These are phyloP conservation scores for Saccharomyces paradoxus DNA, from an alignment of 805 yeast species.

Conservation along the genomic window DNA sequence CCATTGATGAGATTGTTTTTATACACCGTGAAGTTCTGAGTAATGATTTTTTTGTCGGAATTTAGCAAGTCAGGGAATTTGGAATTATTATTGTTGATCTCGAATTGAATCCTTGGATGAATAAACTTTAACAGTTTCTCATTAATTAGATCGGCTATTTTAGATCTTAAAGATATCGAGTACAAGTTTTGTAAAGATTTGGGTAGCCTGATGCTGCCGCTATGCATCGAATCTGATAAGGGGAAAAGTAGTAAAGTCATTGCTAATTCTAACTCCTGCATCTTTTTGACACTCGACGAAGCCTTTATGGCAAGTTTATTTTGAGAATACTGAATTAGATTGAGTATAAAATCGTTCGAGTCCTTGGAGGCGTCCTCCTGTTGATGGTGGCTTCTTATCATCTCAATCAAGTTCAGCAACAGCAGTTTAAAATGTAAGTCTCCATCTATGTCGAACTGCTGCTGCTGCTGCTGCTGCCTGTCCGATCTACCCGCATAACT, in stretches of 20 bases:
- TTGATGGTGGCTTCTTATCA: slow-evolving; percentile 46
- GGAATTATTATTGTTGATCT: slow-evolving; percentile 4
- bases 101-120: slow-evolving; percentile 15
- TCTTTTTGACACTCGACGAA: slow-evolving; percentile 46
- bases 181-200: slow-evolving; percentile 46
- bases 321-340: slow-evolving; percentile 50
- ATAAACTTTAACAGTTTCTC: slow-evolving; percentile 31
- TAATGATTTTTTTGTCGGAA: slow-evolving; percentile 2
- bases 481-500: slow-evolving; percentile 42
- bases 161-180: slow-evolving; percentile 51
- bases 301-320: slow-evolving; percentile 56
- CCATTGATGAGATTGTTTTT: background rate
- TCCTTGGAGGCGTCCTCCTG: slow-evolving; percentile 12
- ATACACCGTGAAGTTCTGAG: background rate
- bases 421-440: slow-evolving; percentile 68
- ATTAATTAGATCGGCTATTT: slow-evolving; percentile 66
- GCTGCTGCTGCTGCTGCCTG: slow-evolving; percentile 40
- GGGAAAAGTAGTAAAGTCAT: slow-evolving; percentile 69
- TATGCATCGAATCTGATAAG: slow-evolving; percentile 23
- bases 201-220: slow-evolving; percentile 37
- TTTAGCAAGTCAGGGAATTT: slow-evolving; percentile 18
- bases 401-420: slow-evolving; percentile 68
- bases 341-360: slow-evolving; percentile 44
- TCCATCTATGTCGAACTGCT: slow-evolving; percentile 40
- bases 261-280: slow-evolving; percentile 69